Percentiles rank a stretch among this genome's conserved stretches.
Evolutionary conservation across 176 grass and related monocot species (phyloP).

Genomic region (Triticum urartu): DNA sequence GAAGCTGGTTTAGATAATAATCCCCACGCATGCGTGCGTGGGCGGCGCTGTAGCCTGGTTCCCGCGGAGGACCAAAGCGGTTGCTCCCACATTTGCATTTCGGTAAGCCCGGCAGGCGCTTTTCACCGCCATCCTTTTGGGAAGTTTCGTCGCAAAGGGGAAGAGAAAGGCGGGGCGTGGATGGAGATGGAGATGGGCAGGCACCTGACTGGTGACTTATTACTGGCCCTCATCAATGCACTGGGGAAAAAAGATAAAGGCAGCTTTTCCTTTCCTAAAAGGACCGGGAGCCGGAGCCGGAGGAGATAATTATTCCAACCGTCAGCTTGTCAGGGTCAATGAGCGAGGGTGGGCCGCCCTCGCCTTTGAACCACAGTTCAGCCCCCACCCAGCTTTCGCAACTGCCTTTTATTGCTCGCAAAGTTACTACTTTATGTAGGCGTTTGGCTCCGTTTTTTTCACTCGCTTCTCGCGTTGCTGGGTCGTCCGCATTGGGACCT

Average conservation of each 20-base stretch:
- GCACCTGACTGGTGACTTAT: slow-evolving; percentile 34
- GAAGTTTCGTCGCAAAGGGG: slow-evolving; percentile 22
- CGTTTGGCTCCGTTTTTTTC: neutral
- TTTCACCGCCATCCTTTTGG: slow-evolving; percentile 38
- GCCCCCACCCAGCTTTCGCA: neutral
- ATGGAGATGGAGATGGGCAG: neutral
- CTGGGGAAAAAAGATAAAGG: neutral
- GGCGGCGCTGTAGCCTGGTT: neutral
- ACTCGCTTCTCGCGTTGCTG: neutral
- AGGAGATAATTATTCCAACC: slow-evolving; percentile 47
- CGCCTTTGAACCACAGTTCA: neutral
- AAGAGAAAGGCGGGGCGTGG: neutral
- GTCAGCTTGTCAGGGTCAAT: slow-evolving; percentile 37
- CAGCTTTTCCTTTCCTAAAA: slow-evolving; percentile 27
- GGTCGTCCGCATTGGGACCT: neutral
- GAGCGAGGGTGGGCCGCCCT: no score
- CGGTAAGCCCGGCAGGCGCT: neutral
- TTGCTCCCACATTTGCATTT: slow-evolving; percentile 5
- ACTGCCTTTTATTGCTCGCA: slow-evolving; percentile 24
- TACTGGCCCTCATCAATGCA: slow-evolving; percentile 24
- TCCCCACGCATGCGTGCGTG: no score
- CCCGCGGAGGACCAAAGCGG: neutral
- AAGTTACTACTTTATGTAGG: slow-evolving; percentile 25
- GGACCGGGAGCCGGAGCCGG: neutral
- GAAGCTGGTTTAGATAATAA: neutral